phyloP scores from a whole-genome alignment of 106 monocot species.

The Amphibolis antarctica region DNA sequence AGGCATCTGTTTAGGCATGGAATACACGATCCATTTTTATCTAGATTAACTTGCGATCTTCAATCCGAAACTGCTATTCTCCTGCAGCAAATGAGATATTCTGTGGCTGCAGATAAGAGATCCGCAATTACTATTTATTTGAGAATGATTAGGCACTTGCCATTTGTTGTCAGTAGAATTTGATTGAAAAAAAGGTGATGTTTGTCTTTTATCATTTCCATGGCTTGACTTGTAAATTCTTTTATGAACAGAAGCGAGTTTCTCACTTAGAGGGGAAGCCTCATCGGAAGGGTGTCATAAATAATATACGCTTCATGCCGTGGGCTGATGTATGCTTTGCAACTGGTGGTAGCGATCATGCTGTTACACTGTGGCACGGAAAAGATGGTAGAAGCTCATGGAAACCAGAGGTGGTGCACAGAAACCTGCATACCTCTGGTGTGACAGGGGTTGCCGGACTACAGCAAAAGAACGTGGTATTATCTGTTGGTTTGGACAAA shows the following conservation, averaged over 20 bases:
- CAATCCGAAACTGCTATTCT: too few species aligned
- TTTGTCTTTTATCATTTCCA: not conserved
- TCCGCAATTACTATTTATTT: not conserved
- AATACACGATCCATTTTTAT: too few species aligned
- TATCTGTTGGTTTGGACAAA: constrained; percentile 86
- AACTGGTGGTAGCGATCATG: constrained; percentile 84
- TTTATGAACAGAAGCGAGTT: constrained; percentile 55
- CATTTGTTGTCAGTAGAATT: not conserved
- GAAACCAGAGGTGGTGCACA: constrained; percentile 54
- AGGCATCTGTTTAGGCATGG: too few species aligned
- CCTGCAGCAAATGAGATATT: not conserved
- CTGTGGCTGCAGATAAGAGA: not conserved
- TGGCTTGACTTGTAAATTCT: not conserved
- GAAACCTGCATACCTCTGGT: constrained; percentile 63
- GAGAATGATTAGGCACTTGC: not conserved
- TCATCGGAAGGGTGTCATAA: constrained; percentile 80
- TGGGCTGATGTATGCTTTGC: constrained; percentile 56
- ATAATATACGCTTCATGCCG: constrained; percentile 62
- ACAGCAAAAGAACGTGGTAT: constrained; percentile 46
- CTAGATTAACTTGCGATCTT: too few species aligned
- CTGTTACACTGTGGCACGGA: constrained; percentile 69
- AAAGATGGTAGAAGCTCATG: constrained; percentile 31
- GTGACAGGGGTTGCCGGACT: constrained; percentile 85
- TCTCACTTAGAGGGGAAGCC: constrained; percentile 50
- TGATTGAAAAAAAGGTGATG: not conserved